Base-by-base conservation (phyloP, 352 stramenopile genomes). In the Peronospora farinosa region DNA sequence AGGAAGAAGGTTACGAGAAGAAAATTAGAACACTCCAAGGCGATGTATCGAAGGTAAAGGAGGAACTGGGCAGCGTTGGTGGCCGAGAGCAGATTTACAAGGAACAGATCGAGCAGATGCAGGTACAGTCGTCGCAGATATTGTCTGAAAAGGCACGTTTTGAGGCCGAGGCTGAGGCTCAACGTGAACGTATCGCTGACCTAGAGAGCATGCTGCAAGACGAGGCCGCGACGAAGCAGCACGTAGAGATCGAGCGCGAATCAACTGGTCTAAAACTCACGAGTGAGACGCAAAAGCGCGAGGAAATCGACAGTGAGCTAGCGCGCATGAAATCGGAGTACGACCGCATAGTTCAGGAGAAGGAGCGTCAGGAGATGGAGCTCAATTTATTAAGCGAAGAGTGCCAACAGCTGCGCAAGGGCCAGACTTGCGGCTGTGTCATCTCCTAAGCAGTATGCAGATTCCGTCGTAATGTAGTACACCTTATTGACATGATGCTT, bases 1-100 rank as follows among this genome's bases (percentile, higher is more conserved):
- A 90, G 49, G 83, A 94, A 51, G 83, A 94, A 66, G 78, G 72
- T 9, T 91, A 88, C 54, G 80, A 94, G 51, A 89, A 89, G 63
- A 75, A 90, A 62, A 80, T 94, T 28, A 73, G 77, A n/a, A 67
- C 61, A 40, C 58, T 92, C 17, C 77, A 91, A 52, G 60, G 67
- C 21, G 77, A 92, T 47, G 74, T 88, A 6, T 71, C 74, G 2
- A 84, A 83, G 19, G 80, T 91, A 11, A 88, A 89, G 42, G 83
- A 94, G 64, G 74, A 88, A 33, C 72, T 94, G 10, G 83, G 79
- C 30, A 89, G 77, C 39, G 78, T 88, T 28, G 75, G 80, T 25
- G 83, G 77, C 6, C 76, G 79, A 30, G 77, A 90, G 38, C 76
- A 91, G 63, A 86, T 92, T 57, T 89, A 88, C 67, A 82, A 84